Base-by-base conservation (phyloP, 1,284 basidiomycete species). In the Trametes pubescens region DNA sequence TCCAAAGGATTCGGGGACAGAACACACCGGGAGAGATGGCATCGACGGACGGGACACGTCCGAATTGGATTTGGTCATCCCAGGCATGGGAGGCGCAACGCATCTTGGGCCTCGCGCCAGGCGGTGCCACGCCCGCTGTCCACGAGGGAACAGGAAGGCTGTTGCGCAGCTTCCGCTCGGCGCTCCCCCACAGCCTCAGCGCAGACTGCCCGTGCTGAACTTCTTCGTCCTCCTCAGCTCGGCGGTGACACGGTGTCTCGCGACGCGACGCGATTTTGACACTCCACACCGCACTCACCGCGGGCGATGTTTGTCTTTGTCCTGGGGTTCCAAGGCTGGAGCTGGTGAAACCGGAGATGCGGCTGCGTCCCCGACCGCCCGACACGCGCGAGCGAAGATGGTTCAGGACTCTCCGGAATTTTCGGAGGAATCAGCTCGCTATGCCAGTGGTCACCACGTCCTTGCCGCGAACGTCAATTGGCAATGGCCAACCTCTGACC, bases 71-170 rank as follows among this genome's bases (percentile, higher is more conserved):
- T 35, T 51, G 4, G 37, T 54, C 37, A 40, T 54, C 37, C 35
- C 53, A 8, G 40, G 16, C 2, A 21, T 26, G 13, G 40, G 46
- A 55, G 44, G 32, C 43, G 38, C 52, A 54, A 54, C 24, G 9
- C 40, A 18, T 7, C 24, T 29, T 9, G 14, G 16, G 24, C 49
- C 13, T 10, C 22, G 29, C 49, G 49, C 14, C 26, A 51, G 32
- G 32, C 54, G 21, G 46, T 56, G 54, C 54, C 18, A 35, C 47
- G 56, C 46, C 13, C 49, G 34, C 44, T 55, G 47, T 43, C 35
- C 52, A 48, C 59, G 52, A 55, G 59, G 18, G 37, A 40, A 38
- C 51, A 32, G 34, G 35, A 26, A 53, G 51, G 59, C 59, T 54
- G 51, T 53, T 52, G 43, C 35, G 24, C 47, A 43, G 40, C 44